Conservation (phyloP, 768 basidiomycete species). For the Lactarius psammicola region DNA sequence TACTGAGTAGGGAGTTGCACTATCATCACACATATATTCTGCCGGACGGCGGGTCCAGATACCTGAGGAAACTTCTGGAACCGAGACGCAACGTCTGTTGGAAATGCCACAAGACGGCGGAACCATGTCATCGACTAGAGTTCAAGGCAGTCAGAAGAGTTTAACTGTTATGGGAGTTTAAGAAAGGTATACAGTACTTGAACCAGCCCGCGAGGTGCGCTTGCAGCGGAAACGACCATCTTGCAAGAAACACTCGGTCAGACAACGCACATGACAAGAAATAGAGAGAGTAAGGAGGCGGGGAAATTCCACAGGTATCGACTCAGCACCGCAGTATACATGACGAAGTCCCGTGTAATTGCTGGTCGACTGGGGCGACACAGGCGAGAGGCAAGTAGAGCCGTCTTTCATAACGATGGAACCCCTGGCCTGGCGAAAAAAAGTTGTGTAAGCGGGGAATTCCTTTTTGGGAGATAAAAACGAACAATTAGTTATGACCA, state of each 20-base stretch:
- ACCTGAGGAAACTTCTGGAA: constrained; percentile 25
- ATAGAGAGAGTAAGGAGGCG: neutral
- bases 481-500: neutral
- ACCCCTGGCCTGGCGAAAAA: no score
- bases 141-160: neutral
- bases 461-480: neutral
- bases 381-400: neutral
- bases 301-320: constrained; percentile 11
- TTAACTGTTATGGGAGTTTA: no score
- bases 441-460: neutral
- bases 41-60: neutral
- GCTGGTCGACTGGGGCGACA: neutral
- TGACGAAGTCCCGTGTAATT: neutral
- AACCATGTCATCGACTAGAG: neutral
- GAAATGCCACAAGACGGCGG: neutral
- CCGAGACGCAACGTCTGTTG: neutral
- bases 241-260: constrained; percentile 11
- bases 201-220: neutral
- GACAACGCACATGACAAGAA: constrained; percentile 7
- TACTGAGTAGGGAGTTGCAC: neutral
- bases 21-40: constrained; percentile 18
- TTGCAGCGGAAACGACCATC: constrained; percentile 7
- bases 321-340: constrained; percentile 15
- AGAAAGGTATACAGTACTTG: constrained; percentile 15
- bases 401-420: no score